Conservation (phyloP, 2,329 filamentous ascomycete species). For the Trichoderma hamatum region DNA sequence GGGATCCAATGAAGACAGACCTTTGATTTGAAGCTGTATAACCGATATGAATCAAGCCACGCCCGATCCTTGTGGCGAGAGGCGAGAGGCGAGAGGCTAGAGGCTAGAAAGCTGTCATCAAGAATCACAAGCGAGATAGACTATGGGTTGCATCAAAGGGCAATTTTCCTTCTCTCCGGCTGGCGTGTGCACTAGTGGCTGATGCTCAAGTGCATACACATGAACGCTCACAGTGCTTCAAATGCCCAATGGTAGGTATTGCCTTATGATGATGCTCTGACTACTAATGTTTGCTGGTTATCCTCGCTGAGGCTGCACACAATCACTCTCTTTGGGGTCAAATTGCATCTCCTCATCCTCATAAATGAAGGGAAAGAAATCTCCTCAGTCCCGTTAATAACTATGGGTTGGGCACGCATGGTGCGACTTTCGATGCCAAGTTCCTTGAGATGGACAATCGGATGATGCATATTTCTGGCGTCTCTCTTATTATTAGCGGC, state of each 20-base stretch:
- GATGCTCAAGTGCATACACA: neutral
- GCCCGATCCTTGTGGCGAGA: neutral
- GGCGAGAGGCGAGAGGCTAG: neutral
- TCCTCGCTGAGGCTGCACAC: neutral
- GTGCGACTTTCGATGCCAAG: neutral
- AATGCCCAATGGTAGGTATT: neutral
- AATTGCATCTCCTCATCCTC: neutral
- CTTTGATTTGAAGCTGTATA: neutral
- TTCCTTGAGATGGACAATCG: neutral
- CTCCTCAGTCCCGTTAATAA: neutral
- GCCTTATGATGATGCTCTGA: neutral
- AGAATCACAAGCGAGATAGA: neutral
- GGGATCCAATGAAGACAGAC: neutral
- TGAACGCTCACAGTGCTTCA: neutral
- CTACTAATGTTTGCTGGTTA: neutral
- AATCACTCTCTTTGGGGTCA: neutral
- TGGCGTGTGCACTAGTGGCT: too few species aligned
- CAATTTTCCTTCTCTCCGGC: neutral
- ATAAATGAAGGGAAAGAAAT: neutral
- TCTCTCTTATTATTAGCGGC: neutral
- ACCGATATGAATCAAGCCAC: neutral
- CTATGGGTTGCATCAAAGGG: constrained; percentile 32
- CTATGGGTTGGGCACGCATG: neutral
- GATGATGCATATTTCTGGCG: neutral
- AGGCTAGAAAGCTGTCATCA: neutral